Base-by-base conservation (phyloP, 108 stramenopile species). In the Parmales sp. region DNA sequence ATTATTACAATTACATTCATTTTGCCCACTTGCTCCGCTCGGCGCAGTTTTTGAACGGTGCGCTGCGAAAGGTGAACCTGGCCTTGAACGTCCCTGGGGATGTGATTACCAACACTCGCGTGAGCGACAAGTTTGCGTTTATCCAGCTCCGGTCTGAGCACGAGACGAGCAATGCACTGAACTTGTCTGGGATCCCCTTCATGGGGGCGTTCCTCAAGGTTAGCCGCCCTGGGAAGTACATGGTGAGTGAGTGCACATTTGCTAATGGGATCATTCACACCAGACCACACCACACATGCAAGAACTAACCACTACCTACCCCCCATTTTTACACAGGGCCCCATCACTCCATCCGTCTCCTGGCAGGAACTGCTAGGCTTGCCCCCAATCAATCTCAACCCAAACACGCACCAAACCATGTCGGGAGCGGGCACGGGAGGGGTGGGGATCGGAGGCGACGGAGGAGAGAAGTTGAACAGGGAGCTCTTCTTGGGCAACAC, bases 401-500 rank as follows among this genome's bases (percentile, higher is more conserved):
- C 71, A n/a, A 66, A 69, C n/a, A 70, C 66, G 50, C 31, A 4
- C 18, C 74, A 68, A 39, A 51, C 76, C 6, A 37, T 78, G 67
- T 82, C 84, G 48, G 23, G 23, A 18, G 50, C 23, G 36, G 36
- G n/a, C 19, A 34, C 28, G 22, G 23, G 26, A 5, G 39, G 45
- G 3, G 66, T 28, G 20, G 43, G 16, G 43, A 9, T 44, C 43
- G 13, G 16, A 16, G 16, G 9, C 43, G 7, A 7, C 7, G 36
- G 83, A 9, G 85, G 82, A 50, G 89, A 89, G 66, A 90, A 92
- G 75, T 39, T 90, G 8, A 76, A 75, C 48, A 76, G 95, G 7
- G 95, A 95, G 75, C 74, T 95, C 8, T 94, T 93, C 76, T 82
- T 95, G 9, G 95, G 92, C 1, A 95, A 95, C 72, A 91, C 90